Base-by-base conservation (phyloP, 768 basidiomycete species). In the Austroboletus festivus region DNA sequence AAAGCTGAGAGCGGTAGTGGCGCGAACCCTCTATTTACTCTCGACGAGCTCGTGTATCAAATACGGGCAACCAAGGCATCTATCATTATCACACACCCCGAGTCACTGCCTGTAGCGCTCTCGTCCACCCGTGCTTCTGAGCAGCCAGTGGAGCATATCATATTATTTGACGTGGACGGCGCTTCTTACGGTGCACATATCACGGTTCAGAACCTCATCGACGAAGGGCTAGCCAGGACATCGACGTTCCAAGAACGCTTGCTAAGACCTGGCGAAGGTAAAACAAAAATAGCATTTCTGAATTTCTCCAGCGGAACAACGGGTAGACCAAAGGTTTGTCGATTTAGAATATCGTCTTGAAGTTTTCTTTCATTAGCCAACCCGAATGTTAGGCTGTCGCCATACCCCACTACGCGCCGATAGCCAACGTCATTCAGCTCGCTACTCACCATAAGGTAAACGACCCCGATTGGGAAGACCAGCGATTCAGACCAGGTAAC, bases 271-370 rank as follows among this genome's bases (percentile, higher is more conserved):
- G 82, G 83, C 2, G 86, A 89, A 65, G 85, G 71, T 16, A 85
- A 73, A 64, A 82, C 76, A 11, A 89, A 85, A 60, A 60, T 88
- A 13, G 86, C 87, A 0, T 80, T 87, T 51, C 66, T 87, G 22
- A 81, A 76, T 59, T 88, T 88, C 59, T 87, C 85, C 0, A 86
- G 85, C 19, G 84, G 84, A 20, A 89, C 86, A 0, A 89, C 87
- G 2, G 86, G 87, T 1, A 78, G 71, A 51, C 86, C 87, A 0
- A 86, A 89, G 78, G 83, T 81, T 44, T n/a, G 51, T 12, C 18
- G 20, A 26, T 38, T 21, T 13, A 10, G n/a, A 18, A 15, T 21
- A 18, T 12, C 1, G 1, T 21, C 8, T 38, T 2, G 22, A 4
- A 6, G 16, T 20, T 42, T 38, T n/a, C n/a, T n/a, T 4, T 44